A percentile compares a stretch with the other conserved stretches of the same genome.
Conservation (phyloP, 2,329 filamentous ascomycete species). For the Dothideomycetes sp. region DNA sequence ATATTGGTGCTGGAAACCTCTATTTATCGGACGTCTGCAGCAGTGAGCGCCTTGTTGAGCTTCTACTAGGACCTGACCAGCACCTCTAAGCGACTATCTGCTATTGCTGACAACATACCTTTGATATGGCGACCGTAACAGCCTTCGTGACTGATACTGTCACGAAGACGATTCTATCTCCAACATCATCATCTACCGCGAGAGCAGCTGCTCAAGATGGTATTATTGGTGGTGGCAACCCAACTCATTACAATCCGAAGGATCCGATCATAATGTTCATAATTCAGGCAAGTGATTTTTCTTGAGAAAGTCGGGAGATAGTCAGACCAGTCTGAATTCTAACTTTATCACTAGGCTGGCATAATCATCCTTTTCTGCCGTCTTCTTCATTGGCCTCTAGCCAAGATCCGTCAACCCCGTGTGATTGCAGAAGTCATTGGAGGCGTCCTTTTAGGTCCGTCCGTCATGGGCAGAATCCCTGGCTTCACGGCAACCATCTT, state of each 20-base stretch:
- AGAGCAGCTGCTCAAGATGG: slow-evolving; percentile 51
- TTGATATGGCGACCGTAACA: slow-evolving; percentile 17
- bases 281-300: slow-evolving; percentile 49
- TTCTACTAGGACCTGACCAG: no score
- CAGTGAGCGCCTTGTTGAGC: no score
- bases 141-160: slow-evolving; percentile 17
- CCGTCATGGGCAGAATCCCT: slow-evolving; percentile 78
- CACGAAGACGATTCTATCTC: slow-evolving; percentile 19
- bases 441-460: slow-evolving; percentile 77
- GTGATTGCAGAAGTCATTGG: slow-evolving; percentile 80
- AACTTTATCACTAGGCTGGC: slow-evolving; percentile 54
- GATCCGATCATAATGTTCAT: slow-evolving; percentile 70
- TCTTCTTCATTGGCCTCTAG: slow-evolving; percentile 65
- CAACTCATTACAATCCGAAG: slow-evolving; percentile 57
- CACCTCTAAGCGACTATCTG: no score
- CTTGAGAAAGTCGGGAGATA: neutral
- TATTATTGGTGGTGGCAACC: slow-evolving; percentile 62
- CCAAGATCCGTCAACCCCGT: slow-evolving; percentile 66
- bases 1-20: no score
- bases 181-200: slow-evolving; percentile 20
- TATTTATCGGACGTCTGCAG: no score
- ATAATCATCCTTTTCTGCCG: slow-evolving; percentile 71
- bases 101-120: neutral
- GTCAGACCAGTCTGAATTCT: neutral
- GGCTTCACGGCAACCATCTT: slow-evolving; percentile 71